A percentile compares a stretch with the other conserved stretches of the same genome.
Conservation (phyloP, 257 asterid genomes). For the Primulina tabacum region DNA sequence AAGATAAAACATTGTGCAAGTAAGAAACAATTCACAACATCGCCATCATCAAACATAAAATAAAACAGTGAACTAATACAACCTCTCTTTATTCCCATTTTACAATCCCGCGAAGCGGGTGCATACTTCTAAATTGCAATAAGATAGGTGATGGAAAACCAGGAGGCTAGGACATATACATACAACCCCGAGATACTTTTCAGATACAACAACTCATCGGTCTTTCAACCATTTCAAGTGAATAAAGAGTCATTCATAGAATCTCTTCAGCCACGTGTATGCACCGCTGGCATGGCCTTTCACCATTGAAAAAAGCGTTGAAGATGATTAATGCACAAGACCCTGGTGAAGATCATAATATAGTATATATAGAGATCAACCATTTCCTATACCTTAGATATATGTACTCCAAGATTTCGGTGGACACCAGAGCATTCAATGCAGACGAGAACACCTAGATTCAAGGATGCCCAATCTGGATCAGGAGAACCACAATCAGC, state of each 20-base stretch:
- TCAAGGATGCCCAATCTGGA: slow-evolving; percentile 99
- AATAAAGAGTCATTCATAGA: neutral
- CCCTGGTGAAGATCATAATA: neutral
- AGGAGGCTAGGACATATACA: neutral
- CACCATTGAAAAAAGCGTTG: neutral
- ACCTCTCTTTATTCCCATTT: neutral
- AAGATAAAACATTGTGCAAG: neutral
- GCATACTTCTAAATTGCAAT: neutral
- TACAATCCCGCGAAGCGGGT: neutral
- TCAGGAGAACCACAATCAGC: slow-evolving; percentile 97
- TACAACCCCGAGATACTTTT: neutral
- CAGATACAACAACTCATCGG: neutral
- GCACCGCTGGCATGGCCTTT: neutral
- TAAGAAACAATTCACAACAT: slow-evolving; percentile 5
- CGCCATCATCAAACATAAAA: neutral
- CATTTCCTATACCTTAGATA: slow-evolving; percentile 72
- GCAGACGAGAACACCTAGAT: slow-evolving; percentile 95
- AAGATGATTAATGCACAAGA: neutral
- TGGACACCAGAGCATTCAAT: slow-evolving; percentile 99
- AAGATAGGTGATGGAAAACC: slow-evolving; percentile 5
- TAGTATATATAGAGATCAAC: neutral
- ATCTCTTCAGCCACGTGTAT: neutral
- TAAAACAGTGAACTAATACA: neutral
- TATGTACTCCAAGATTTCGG: slow-evolving; percentile 98
- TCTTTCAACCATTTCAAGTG: neutral